Conservation (phyloP, 768 basidiomycete species). For the Trametes coccinea region DNA sequence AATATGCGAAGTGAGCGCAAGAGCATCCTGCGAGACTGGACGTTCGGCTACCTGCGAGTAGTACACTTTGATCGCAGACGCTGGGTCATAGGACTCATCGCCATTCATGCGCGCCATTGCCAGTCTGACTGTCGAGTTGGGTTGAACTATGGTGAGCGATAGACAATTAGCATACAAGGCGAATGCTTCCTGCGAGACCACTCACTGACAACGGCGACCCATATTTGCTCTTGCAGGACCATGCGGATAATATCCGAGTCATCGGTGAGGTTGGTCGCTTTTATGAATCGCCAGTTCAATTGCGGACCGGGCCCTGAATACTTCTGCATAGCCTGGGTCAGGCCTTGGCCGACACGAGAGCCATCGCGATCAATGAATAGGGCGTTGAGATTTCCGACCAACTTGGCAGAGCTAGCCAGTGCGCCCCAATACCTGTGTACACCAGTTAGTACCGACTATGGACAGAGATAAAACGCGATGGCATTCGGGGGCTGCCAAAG, state of each 20-base stretch:
- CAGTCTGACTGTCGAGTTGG: constrained; percentile 37
- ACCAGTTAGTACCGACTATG: neutral
- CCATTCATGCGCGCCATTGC: constrained; percentile 38
- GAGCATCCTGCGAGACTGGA: neutral
- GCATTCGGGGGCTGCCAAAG: too few species aligned
- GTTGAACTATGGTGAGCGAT: constrained; percentile 30
- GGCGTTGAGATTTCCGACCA: constrained; percentile 37
- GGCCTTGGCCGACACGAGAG: constrained; percentile 33
- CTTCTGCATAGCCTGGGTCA: constrained; percentile 32
- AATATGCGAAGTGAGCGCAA: neutral
- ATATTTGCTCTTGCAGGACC: constrained; percentile 40
- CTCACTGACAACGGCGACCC: constrained; percentile 45
- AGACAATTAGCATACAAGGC: neutral
- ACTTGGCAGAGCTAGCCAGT: constrained; percentile 21
- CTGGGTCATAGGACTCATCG: constrained; percentile 38
- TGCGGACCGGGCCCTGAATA: constrained; percentile 24
- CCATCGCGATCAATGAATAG: constrained; percentile 44
- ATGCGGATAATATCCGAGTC: constrained; percentile 34
- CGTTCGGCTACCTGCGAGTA: constrained; percentile 39
- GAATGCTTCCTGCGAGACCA: neutral
- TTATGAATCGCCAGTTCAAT: constrained; percentile 28
- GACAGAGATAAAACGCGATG: too few species aligned
- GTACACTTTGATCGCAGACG: constrained; percentile 37
- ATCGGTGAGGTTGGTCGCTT: constrained; percentile 25
- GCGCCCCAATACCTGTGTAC: constrained; percentile 31